Percentiles rank a stretch among this genome's conserved stretches.
phyloP scores from a whole-genome alignment of 306 rosid species.

The Crotalaria pallida region DNA sequence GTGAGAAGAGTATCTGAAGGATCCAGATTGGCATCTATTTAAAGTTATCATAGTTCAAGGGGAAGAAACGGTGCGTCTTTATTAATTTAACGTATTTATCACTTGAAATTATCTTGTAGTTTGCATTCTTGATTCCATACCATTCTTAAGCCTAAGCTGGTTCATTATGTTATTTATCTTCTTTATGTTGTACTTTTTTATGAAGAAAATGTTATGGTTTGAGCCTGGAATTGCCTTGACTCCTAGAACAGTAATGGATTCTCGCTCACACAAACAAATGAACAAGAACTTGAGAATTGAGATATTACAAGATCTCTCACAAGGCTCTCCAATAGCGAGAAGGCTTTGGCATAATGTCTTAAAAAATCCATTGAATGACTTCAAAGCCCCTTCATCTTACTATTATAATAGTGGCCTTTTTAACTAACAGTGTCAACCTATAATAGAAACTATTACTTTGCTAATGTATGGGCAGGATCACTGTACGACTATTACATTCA shows the following conservation, averaged over 20 bases:
- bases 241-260: not conserved
- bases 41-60: conserved; percentile 42
- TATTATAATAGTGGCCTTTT: too few species aligned
- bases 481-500: too few species aligned
- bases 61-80: conserved; percentile 40
- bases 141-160: not conserved
- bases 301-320: too few species aligned
- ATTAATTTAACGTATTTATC: conserved; percentile 1
- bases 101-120: conserved; percentile 4
- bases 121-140: not conserved
- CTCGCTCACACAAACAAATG: too few species aligned
- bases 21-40: conserved; percentile 96
- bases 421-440: too few species aligned
- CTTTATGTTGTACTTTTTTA: not conserved
- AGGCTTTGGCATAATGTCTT: too few species aligned
- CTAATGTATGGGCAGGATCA: too few species aligned
- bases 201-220: not conserved
- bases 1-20: conserved; percentile 91
- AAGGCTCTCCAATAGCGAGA: too few species aligned
- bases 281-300: too few species aligned
- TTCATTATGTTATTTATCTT: conserved; percentile 16
- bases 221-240: not conserved
- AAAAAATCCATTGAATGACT: too few species aligned
- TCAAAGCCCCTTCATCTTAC: too few species aligned
- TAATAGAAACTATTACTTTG: too few species aligned